phyloP scores from a whole-genome alignment of 1,284 basidiomycete species.

The Exobasidium rhododendri region DNA sequence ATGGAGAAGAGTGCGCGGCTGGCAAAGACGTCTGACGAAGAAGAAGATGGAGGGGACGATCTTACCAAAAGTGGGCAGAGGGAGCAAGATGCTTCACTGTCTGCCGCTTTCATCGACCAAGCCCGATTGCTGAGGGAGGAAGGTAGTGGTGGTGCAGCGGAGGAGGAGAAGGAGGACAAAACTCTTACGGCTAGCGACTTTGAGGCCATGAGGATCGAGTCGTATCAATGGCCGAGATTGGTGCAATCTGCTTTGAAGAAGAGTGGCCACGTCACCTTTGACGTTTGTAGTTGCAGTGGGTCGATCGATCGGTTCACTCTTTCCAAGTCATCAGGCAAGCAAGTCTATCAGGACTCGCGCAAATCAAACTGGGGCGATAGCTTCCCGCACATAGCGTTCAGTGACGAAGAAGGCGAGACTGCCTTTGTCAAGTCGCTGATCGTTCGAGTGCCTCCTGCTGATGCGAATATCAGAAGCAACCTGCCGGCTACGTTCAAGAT shows the following conservation, averaged over 20 bases:
- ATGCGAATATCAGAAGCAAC: background rate
- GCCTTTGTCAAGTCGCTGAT: background rate
- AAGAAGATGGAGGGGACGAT: background rate
- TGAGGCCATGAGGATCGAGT: conserved; percentile 10
- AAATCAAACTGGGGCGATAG: conserved; percentile 91
- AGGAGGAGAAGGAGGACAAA: background rate
- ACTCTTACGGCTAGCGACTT: background rate
- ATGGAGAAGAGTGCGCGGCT: background rate
- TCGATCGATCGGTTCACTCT: conserved; percentile 86
- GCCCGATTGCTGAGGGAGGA: background rate
- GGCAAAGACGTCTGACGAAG: background rate
- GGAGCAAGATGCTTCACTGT: background rate
- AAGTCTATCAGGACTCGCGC: conserved; percentile 89
- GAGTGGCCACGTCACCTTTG: conserved; percentile 87
- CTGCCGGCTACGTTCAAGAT: background rate
- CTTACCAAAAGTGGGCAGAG: background rate
- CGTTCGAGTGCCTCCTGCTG: background rate
- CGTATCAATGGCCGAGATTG: conserved; percentile 73
- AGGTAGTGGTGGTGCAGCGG: background rate
- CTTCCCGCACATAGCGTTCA: conserved; percentile 68
- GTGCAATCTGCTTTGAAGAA: conserved; percentile 85
- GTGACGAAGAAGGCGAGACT: background rate
- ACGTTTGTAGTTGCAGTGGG: conserved; percentile 78
- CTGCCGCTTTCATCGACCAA: background rate
- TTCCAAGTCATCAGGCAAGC: conserved; percentile 87